Base-by-base conservation (phyloP, 208 protist genomes). In the Acanthamoeba castellanii region DNA sequence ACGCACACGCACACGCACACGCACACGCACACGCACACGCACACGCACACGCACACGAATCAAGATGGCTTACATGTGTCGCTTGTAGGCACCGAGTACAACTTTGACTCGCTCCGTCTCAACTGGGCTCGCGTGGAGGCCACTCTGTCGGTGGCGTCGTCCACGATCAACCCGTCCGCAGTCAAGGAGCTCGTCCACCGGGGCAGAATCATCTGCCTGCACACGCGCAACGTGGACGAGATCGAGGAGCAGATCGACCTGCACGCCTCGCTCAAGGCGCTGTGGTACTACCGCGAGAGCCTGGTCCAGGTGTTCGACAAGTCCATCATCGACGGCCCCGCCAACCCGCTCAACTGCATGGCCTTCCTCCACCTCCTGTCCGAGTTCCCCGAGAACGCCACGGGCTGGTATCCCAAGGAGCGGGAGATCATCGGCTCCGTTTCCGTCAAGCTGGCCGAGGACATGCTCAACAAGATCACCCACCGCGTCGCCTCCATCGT, bases 301-400 rank as follows among this genome's bases (percentile, higher is more conserved):
- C 25, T 92, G 8, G 27, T 92, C 11, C 57, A 92, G 59, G 87
- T 74, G 14, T 92, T 92, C 72, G 87, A 92, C 87, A 92, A 92
- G 64, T 59, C 37, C n/a, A 92, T 92, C 55, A 92, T 92, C 42
- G 87, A 92, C 32, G 87, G 87, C 32, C 87, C 87, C 9, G 45
- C 32, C 87, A 92, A 92, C 45, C 87, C 87, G 13, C 42, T 92
- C 42, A 74, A 92, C 37, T 92, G 87, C 61, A 92, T 92, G 87
- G 55, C 57, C 9, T 92, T 92, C 87, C 87, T 92, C 22, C 87
- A 74, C 50, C 61, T 92, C 42, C 37, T 92, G 5, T 76, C 57
- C 50, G 57, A 92, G 64, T 92, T 92, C 87, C 87, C 87, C 11
- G 87, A 92, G 57, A 92, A 92, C 34, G 87, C 87, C 25, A 74